Evolutionary conservation across 345 rosid species (phyloP).

Genomic region (Brassica juncea): DNA sequence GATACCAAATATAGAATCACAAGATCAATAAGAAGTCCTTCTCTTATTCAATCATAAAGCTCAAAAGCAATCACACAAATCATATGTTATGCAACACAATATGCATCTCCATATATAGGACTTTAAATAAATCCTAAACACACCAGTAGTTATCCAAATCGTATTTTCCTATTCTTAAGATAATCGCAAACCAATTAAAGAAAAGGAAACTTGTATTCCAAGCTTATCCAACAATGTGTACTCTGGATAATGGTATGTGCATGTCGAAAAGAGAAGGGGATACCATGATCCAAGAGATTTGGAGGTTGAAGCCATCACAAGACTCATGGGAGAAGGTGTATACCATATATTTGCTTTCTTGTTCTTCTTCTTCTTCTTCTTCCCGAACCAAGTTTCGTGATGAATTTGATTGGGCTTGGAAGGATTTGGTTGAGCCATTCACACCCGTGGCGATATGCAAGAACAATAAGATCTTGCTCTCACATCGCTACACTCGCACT

Average conservation of each 20-base stretch:
- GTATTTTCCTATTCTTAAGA: too few relatives aligned
- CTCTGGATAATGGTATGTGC: conserved; percentile 9
- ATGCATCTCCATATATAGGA: too few relatives aligned
- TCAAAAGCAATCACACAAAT: too few relatives aligned
- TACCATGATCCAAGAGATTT: not conserved
- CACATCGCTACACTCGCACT: not conserved
- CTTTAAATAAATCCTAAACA: too few relatives aligned
- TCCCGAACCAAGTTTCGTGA: not conserved
- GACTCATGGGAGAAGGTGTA: conserved; percentile 23
- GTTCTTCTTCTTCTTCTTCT: not conserved
- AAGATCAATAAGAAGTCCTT: too few relatives aligned
- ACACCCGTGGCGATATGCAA: conserved; percentile 13
- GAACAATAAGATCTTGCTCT: conserved; percentile 2
- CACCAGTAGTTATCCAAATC: too few relatives aligned
- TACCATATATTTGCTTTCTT: conserved; percentile 4
- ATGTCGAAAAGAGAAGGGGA: not conserved
- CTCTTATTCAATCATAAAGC: too few relatives aligned
- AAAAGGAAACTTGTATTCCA: too few relatives aligned
- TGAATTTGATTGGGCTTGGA: not conserved
- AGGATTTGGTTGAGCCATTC: not conserved
- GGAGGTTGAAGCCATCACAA: conserved; percentile 17
- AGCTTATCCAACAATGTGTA: too few relatives aligned
- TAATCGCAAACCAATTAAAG: too few relatives aligned
- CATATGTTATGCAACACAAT: too few relatives aligned
- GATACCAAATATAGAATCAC: too few relatives aligned